Conservation (phyloP, 345 rosid species). For the Arabis alpina region DNA sequence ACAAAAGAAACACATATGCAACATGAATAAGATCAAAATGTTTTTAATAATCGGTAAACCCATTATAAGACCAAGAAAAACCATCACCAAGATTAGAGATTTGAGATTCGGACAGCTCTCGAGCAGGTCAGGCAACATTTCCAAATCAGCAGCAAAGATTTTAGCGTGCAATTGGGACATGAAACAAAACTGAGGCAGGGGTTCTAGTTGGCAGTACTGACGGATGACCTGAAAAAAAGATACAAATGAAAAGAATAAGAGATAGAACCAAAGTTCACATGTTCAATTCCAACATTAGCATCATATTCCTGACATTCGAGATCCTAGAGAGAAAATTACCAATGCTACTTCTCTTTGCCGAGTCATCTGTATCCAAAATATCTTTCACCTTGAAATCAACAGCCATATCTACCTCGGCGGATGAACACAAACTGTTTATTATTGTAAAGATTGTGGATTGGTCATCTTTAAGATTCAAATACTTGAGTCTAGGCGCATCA, state of each 20-base stretch:
- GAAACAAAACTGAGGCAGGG: background rate
- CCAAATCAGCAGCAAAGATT: background rate
- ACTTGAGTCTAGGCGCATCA: background rate
- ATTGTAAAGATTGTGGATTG: background rate
- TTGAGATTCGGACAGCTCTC: slow-evolving; percentile 20
- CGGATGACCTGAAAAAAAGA: background rate
- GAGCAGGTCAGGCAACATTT: slow-evolving; percentile 11
- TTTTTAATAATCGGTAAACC: background rate
- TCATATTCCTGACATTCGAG: background rate
- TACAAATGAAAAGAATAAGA: no score
- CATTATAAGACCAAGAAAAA: background rate
- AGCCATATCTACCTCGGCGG: slow-evolving; percentile 1
- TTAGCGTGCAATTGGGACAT: background rate
- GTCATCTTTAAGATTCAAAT: slow-evolving; percentile 8
- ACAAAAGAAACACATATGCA: background rate
- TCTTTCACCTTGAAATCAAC: background rate
- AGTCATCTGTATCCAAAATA: background rate
- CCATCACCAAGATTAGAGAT: background rate
- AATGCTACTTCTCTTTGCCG: background rate
- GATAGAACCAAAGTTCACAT: background rate
- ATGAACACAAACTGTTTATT: background rate
- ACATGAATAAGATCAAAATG: background rate
- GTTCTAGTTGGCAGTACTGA: background rate
- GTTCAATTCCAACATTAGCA: background rate
- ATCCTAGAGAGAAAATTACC: background rate